These are phyloP conservation scores for Hyaloscypha finlandica DNA, from an alignment of 495 filamentous ascomycete species.

Conservation along the genomic window DNA sequence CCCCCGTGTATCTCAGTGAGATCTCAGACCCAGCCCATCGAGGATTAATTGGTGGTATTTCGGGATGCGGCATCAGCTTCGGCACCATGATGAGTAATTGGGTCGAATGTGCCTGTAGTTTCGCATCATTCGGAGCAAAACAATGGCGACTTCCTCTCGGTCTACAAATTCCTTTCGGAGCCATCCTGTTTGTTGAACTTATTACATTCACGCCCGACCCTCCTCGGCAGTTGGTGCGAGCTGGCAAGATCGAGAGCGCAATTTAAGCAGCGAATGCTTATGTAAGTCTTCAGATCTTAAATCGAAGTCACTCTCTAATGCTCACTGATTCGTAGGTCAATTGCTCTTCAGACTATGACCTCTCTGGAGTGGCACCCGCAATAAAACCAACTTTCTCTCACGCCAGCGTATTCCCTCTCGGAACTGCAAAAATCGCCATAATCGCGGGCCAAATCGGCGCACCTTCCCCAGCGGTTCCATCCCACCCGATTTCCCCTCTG, in stretches of 20 bases:
- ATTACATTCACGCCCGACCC: constrained; percentile 62
- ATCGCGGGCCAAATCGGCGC: no score
- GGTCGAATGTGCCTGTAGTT: constrained; percentile 59
- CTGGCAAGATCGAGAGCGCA: constrained; percentile 53
- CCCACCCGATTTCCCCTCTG: no score
- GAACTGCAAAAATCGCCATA: no score
- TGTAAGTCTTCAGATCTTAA: constrained; percentile 31
- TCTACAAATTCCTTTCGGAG: constrained; percentile 61
- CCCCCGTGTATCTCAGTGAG: constrained; percentile 61
- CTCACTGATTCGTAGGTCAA: constrained; percentile 26
- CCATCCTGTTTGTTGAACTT: constrained; percentile 57
- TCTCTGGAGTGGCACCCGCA: constrained; percentile 32
- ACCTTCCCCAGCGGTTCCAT: no score
- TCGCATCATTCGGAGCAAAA: constrained; percentile 51
- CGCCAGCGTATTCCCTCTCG: no score
- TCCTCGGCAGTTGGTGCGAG: constrained; percentile 56
- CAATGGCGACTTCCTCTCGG: constrained; percentile 61
- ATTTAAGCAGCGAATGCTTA: constrained; percentile 53
- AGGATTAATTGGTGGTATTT: constrained; percentile 60
- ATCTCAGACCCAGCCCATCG: constrained; percentile 55
- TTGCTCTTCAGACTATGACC: constrained; percentile 61
- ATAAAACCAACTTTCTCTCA: no score
- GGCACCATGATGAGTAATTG: constrained; percentile 61
- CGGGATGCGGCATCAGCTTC: constrained; percentile 58
- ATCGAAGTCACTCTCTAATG: neutral